A percentile compares a stretch with the other conserved stretches of the same genome.
Evolutionary conservation across 169 alveolate genomes (phyloP).

Genomic region (Plasmodium gaboni): DNA sequence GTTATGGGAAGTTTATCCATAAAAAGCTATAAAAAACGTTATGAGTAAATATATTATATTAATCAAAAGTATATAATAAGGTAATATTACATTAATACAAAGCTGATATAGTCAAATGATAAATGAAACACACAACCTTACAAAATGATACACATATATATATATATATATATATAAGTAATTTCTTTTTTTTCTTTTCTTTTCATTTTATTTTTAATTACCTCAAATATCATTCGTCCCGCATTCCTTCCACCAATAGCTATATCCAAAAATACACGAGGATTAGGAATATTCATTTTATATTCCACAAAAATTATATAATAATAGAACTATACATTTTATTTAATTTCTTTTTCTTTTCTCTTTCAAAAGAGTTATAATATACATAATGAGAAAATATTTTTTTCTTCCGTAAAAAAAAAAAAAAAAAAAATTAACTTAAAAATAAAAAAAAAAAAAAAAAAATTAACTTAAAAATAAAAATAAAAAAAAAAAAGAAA

Average conservation of each 20-base stretch:
- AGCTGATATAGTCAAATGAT: too few relatives aligned
- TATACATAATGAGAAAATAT: too few relatives aligned
- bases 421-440: too few relatives aligned
- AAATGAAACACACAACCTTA: too few relatives aligned
- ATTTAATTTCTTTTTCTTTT: not conserved
- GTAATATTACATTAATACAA: too few relatives aligned
- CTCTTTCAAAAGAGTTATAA: not conserved
- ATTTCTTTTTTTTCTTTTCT: not conserved
- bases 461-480: too few relatives aligned
- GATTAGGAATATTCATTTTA: slow-evolving; percentile 85
- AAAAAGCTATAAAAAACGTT: slow-evolving; percentile 80
- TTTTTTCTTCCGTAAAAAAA: too few relatives aligned
- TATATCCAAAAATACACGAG: slow-evolving; percentile 87
- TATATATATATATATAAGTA: not conserved
- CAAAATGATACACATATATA: too few relatives aligned
- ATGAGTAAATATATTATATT: too few relatives aligned
- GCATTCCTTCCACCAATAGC: slow-evolving; percentile 87
- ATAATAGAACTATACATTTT: not conserved
- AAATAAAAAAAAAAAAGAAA: too few relatives aligned
- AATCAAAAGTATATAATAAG: too few relatives aligned
- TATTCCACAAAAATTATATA: not conserved
- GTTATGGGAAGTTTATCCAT: slow-evolving; percentile 90
- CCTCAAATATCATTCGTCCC: slow-evolving; percentile 87
- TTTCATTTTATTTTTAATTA: slow-evolving; percentile 13
- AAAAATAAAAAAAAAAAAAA: too few relatives aligned